Base-by-base conservation (phyloP, 306 rosid genomes). In the Styphnolobium japonicum region DNA sequence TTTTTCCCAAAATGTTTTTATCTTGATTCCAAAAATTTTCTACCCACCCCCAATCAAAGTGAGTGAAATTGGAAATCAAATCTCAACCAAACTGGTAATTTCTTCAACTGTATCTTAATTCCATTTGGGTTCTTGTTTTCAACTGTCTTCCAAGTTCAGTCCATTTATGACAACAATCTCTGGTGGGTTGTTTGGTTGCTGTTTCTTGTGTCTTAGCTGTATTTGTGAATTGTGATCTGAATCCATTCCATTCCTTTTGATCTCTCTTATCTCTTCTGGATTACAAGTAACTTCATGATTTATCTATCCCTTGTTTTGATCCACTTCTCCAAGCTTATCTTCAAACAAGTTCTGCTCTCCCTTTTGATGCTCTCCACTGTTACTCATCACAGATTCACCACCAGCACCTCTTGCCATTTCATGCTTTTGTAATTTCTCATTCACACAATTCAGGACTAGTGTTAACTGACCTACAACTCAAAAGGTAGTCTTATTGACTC, bases 171-270 rank as follows among this genome's bases (percentile, higher is more conserved):
- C 89, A 80, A 49, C 83, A 73, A 81, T 81, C 81, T 83, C 64
- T 73, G 61, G 83, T 46, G 85, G 80, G 40, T 74, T 83, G 85
- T 83, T 83, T 70, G 81, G 81, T 83, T 79, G 76, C 69, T 81
- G 67, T 77, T 42, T 71, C 68, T 57, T 67, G 51, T 67, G 51
- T 78, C 75, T 48, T 58, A 60, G 78, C 80, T 75, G 86, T 78
- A 79, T 71, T 40, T 68, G 60, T 91, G 89, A 79, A 67, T 40
- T 68, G 60, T 91, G 89, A 87, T 91, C 84, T 86, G 84, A 82
- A 82, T 86, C 86, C 82, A 73, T 84, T 89, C 86, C 73, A 33
- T 85, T 82, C 74, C 62, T 82, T 62, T 79, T 73, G 51, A 43
- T 78, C 18, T 69, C 65, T 64, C 60, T 61, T 37, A 12, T 25